Evolutionary conservation across 352 stramenopile species (phyloP), one percentile per base, ranked within the genome.

Genomic region (Stephanocyclus meneghinianus): DNA sequence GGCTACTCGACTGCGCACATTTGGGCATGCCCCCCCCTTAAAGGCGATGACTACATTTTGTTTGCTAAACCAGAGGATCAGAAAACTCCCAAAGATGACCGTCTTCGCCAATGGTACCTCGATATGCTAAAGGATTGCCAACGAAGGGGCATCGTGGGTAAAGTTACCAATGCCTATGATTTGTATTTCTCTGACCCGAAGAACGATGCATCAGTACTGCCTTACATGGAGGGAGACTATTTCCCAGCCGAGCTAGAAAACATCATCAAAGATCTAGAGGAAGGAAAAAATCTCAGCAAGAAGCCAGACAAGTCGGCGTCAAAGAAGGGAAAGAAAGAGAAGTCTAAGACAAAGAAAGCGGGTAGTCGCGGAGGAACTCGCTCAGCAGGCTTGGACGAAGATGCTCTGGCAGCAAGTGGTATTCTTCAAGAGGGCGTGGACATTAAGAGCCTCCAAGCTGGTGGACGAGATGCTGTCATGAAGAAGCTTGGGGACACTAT

Each of bases 11-110:
- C 96, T 35, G 97, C 96, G 16, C 97, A 99, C 86, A 95, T 99
- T 83, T 99, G 97, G 98, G 97, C 97, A 29, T 99, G 98, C 88
- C 98, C 98, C 29, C 98, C 98, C 35, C 84, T 98, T 10, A 99
- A 99, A 82, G 97, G 97, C 11, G 97, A 99, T 81, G 97, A 99
- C 84, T 99, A 99, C 80, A 99, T 99, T 71, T 88, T 99, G 61
- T 99, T 99, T 81, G 98, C 96, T 71, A 98, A 99, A 83, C 97
- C 98, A 1, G 94, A 98, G 81, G 91, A 97, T 13, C 98, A 99
- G 86, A 99, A 99, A 90, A 99, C 95, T 8, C 98, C 97, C 0
- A 98, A 98, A 80, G 97, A 97, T 53, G 96, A 99, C 68, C 95
- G 96, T n/a, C 89, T 99, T 21, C 95, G 96, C 21, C 91, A 98